Evolutionary conservation across 345 rosid species (phyloP), one percentile per base, ranked within the genome.

Genomic region (Kernera saxatilis): DNA sequence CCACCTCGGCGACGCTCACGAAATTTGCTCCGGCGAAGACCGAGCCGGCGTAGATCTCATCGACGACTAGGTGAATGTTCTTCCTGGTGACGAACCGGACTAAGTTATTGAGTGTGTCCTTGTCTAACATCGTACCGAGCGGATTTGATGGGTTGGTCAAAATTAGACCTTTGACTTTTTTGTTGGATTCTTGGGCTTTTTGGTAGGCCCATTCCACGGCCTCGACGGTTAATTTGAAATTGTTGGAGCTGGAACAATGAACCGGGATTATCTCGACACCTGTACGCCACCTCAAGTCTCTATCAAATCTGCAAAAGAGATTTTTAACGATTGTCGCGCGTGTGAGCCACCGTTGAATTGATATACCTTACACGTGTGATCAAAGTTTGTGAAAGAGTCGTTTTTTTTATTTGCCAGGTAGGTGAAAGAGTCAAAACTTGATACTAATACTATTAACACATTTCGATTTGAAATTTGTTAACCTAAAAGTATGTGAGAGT

Each of bases 91-190:
- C 64, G 82, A 93, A 90, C 33, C 67, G 77, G 32, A 85, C 81
- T 1, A 93, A 27, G 77, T 71, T 51, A 17, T 40, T 45, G 4
- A 93, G 78, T 5, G 91, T 83, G 0, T 85, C 81, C 3, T 51
- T 77, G 74, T 86, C 85, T 9, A 87, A 52, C 63, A 75, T 80
- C 1, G 88, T 90, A 51, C 97, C 97, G 0, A 93, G 83, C 5
- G 98, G 98, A 72, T 93, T 93, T 2, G 96, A 90, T 3, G 98
- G 98, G 78, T 90, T 93, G 0, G 92, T 78, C 11, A 93, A 4
- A 78, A 93, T 81, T 12, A 93, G 40, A 27, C 98, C 98, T 77
- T 88, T 93, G 51, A 93, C 76, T 13, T 78, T 85, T 33, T 80
- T 81, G 71, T 82, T 71, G 40, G 82, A 59, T 52, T 78, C 57